Base-by-base conservation (phyloP, 768 basidiomycete species). In the Hericium alpestre region DNA sequence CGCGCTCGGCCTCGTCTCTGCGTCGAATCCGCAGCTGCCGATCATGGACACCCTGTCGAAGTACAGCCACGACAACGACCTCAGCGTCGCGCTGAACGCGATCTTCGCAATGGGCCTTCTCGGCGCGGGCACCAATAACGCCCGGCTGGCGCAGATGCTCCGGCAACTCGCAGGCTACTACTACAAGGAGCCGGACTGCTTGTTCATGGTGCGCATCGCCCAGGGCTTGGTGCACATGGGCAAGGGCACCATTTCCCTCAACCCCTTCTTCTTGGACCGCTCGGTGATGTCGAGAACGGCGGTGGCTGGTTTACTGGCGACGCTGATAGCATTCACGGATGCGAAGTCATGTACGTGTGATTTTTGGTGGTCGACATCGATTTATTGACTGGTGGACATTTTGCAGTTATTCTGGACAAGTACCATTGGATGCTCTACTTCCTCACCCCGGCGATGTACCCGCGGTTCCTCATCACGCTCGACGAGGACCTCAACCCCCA, bases 401-500 rank as follows among this genome's bases (percentile, higher is more conserved):
- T 12, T 9, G 15, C 59, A 96, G 94, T 99, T 68, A 76, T 99
- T 1, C 81, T 98, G 16, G 92, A 94, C 68, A 94, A 86, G 70
- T 87, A 90, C 63, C 96, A 98, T 72, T 99, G 96, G 96, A 96
- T 97, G 93, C 74, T 98, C 56, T 99, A 90, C 75, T 93, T 94
- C 81, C 80, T 98, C 27, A 86, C 85, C 6, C 87, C 93, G 2
- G 90, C 93, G 58, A 98, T 99, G 96, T 95, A 92, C 73, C 96
- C 96, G 38, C 85, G 94, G 56, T 97, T 98, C 87, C 73, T 99
- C 66, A 97, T 98, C 70, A 96, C 94, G 0, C 83, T 99, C 18
- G 85, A 95, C 71, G 95, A 98, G 71, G 81, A 93, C 57, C 83
- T 95, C 58, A 82, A 93, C 63, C 84, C 78, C 67, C 75, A 84